Conservation (phyloP, 192 early-diverging fungal species). For the Bifiguratus adelaidae region DNA sequence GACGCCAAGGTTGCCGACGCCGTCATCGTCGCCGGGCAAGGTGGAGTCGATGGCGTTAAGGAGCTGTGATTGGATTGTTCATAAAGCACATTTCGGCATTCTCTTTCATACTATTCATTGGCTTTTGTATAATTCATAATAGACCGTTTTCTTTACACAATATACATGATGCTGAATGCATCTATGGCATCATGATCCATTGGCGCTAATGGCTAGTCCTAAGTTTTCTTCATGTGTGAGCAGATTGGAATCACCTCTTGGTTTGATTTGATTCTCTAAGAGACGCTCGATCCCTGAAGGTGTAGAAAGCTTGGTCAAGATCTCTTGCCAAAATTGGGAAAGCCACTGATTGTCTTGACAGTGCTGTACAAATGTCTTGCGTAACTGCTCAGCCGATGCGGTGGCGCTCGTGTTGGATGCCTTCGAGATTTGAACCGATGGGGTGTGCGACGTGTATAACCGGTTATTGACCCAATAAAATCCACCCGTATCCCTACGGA, state of each 20-base stretch:
- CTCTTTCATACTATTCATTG: too few relatives aligned
- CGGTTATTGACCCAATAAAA: constrained; percentile 89
- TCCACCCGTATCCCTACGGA: constrained; percentile 52
- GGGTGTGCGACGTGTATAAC: constrained; percentile 47
- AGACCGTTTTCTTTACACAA: too few relatives aligned
- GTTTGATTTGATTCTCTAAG: background rate
- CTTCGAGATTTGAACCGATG: constrained; percentile 24
- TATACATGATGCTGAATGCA: too few relatives aligned
- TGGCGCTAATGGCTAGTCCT: too few relatives aligned
- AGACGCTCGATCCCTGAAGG: background rate
- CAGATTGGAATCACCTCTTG: too few relatives aligned
- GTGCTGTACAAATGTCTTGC: constrained; percentile 45
- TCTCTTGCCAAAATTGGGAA: constrained; percentile 51
- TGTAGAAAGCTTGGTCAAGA: constrained; percentile 5
- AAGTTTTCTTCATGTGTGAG: too few relatives aligned
- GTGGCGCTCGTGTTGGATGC: constrained; percentile 10
- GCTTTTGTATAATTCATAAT: too few relatives aligned
- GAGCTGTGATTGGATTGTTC: too few relatives aligned
- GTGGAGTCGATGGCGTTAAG: too few relatives aligned
- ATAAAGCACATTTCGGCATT: too few relatives aligned
- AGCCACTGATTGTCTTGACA: constrained; percentile 48
- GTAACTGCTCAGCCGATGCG: constrained; percentile 35
- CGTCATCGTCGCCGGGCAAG: background rate
- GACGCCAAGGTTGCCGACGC: background rate
- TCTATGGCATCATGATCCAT: too few relatives aligned